Base-by-base conservation (phyloP, 805 yeast genomes). In the Wickerhamomyces kurtzmanii region DNA sequence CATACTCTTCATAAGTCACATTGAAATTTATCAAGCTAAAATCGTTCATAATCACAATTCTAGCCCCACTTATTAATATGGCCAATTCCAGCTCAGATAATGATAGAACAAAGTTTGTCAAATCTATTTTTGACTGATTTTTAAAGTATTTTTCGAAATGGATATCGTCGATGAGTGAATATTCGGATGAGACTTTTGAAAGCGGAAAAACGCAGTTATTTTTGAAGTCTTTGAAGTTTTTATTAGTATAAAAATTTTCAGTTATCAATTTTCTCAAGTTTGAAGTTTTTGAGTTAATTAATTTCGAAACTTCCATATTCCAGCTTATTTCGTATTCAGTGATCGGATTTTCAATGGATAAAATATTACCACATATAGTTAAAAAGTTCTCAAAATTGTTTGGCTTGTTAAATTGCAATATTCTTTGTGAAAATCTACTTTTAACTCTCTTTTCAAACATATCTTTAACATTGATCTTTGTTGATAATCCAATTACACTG, bases 381-480 rank as follows among this genome's bases (percentile, higher is more conserved):
- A 69, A 56, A 39, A 78, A 82, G 10, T 59, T 66, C 1, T 65
- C 71, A 3, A 72, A 40, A 3, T 57, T 49, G 2, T 40, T 38
- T 1, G 76, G 61, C 27, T 73, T 74, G 15, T 69, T 68, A 20
- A 85, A 59, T 12, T 66, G 65, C 15, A 86, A 64, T 3, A 80
- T 53, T 27, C 94, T 58, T 46, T 89, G 96, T 12, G 91, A 76
- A 49, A 87, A 91, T 38, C 99, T 59, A 31, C 93, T 78, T 39
- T 85, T 68, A 1, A 91, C 97, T 43, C 99, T 66, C 46, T 89
- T 91, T 46, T 91, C 99, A 25, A 91, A 58, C 41, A 73, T 62
- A 41, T 89, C 96, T 27, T 87, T 62, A 1, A 85, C 67, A 5
- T 82, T 83, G 27, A 84, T 60, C 29, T 78, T 75, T 1, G 87